phyloP scores from a whole-genome alignment of 2,329 filamentous ascomycete species.

The Fusarium sp. region DNA sequence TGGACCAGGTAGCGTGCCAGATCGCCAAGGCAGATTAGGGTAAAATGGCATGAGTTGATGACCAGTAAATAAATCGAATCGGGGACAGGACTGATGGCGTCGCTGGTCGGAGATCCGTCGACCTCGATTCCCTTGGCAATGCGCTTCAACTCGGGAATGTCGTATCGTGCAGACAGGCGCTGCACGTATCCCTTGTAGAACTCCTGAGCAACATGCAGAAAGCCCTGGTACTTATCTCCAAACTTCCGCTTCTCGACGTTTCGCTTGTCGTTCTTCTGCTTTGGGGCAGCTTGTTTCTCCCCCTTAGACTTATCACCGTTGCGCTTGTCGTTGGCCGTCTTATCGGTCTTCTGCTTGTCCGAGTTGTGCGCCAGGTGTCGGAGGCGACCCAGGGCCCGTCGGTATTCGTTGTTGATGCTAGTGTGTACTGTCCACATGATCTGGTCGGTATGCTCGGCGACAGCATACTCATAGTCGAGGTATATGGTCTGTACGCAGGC shows the following conservation, averaged over 20 bases:
- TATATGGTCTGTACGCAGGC: constrained; percentile 80
- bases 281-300: constrained; percentile 43
- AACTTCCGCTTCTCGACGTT: constrained; percentile 78
- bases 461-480: constrained; percentile 76
- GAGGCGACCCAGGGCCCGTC: constrained; percentile 73
- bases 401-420: constrained; percentile 82
- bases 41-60: constrained; percentile 81
- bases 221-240: constrained; percentile 83
- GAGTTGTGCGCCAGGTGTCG: constrained; percentile 66
- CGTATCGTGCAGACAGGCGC: constrained; percentile 74
- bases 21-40: constrained; percentile 89
- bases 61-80: constrained; percentile 69
- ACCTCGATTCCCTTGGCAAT: constrained; percentile 57
- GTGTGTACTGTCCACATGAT: constrained; percentile 84
- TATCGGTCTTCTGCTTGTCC: constrained; percentile 60
- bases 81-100: constrained; percentile 60
- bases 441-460: constrained; percentile 73
- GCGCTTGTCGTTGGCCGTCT: constrained; percentile 42
- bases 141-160: constrained; percentile 64
- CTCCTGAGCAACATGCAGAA: constrained; percentile 86
- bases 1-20: constrained; percentile 87
- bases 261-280: constrained; percentile 44
- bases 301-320: constrained; percentile 43
- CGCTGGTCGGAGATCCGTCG: constrained; percentile 45
- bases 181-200: constrained; percentile 92